These are phyloP conservation scores for Leptodermis oblonga DNA, from an alignment of 257 asterid genomes.

Conservation along the genomic window DNA sequence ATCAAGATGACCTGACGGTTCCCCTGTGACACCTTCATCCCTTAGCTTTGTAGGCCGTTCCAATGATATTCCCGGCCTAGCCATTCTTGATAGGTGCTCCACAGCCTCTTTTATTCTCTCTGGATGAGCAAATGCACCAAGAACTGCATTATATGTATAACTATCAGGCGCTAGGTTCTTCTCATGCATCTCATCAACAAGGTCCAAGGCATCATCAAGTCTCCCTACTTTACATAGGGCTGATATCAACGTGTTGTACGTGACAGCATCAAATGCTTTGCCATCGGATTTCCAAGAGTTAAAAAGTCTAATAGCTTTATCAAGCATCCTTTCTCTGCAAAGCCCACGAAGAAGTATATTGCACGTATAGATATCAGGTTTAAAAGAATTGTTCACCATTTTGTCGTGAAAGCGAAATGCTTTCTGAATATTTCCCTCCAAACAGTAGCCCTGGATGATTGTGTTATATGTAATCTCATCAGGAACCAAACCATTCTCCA, in stretches of 20 bases:
- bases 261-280: slow-evolving; percentile 53
- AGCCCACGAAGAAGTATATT: slow-evolving; percentile 78
- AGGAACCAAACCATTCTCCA: slow-evolving; percentile 70
- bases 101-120: slow-evolving; percentile 60
- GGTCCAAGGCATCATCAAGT: slow-evolving; percentile 54
- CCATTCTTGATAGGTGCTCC: slow-evolving; percentile 42
- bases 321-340: slow-evolving; percentile 70
- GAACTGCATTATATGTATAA: slow-evolving; percentile 52
- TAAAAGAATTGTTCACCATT: slow-evolving; percentile 69
- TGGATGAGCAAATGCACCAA: slow-evolving; percentile 47
- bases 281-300: slow-evolving; percentile 58
- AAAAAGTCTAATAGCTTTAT: slow-evolving; percentile 69
- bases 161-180: slow-evolving; percentile 68
- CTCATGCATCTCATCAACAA: slow-evolving; percentile 65
- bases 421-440: slow-evolving; percentile 67
- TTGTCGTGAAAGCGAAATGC: slow-evolving; percentile 77
- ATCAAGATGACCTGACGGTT: slow-evolving; percentile 33
- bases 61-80: slow-evolving; percentile 25
- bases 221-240: slow-evolving; percentile 71
- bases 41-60: slow-evolving; percentile 18
- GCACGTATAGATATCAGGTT: slow-evolving; percentile 62
- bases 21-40: slow-evolving; percentile 22
- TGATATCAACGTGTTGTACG: slow-evolving; percentile 71
- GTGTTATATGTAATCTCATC: slow-evolving; percentile 77
- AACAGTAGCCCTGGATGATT: slow-evolving; percentile 72